Conservation (phyloP, 352 stramenopile species). For the Pythium biforme region DNA sequence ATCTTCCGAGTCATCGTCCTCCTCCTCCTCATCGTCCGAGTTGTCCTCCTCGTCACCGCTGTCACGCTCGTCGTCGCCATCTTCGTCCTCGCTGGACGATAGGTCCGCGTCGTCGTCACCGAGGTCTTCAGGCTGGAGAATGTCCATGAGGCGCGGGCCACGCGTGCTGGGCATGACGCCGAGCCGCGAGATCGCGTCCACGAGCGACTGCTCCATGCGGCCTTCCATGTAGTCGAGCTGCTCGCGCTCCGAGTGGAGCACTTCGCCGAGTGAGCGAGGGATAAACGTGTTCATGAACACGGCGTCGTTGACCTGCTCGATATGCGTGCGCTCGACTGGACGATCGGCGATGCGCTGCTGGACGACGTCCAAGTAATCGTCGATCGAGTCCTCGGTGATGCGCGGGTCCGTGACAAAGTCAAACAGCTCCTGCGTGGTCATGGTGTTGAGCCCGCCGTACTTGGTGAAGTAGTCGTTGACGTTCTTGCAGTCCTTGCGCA, state of each 20-base stretch:
- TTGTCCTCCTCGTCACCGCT: slow-evolving; percentile 29
- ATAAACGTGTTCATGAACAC: slow-evolving; percentile 94
- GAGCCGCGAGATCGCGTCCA: slow-evolving; percentile 73
- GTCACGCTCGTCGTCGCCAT: slow-evolving; percentile 52
- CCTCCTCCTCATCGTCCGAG: neutral
- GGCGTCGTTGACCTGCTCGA: slow-evolving; percentile 92
- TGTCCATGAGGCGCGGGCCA: slow-evolving; percentile 66
- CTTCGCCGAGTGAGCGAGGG: slow-evolving; percentile 93
- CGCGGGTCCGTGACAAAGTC: slow-evolving; percentile 93
- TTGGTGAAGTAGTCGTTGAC: slow-evolving; percentile 97
- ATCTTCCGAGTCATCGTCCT: slow-evolving; percentile 28
- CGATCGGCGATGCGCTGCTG: slow-evolving; percentile 87
- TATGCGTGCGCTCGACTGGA: slow-evolving; percentile 51
- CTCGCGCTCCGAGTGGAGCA: slow-evolving; percentile 87
- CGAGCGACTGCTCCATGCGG: slow-evolving; percentile 82
- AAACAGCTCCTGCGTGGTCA: slow-evolving; percentile 95
- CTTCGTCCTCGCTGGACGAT: slow-evolving; percentile 38
- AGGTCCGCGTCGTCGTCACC: slow-evolving; percentile 40
- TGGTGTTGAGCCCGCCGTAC: slow-evolving; percentile 87
- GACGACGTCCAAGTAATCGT: slow-evolving; percentile 86
- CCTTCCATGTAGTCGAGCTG: slow-evolving; percentile 84
- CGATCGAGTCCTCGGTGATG: slow-evolving; percentile 73
- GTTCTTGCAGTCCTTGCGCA: slow-evolving; percentile 97
- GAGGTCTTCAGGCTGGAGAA: slow-evolving; percentile 65
- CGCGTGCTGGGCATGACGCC: slow-evolving; percentile 44